Evolutionary conservation across 768 basidiomycete genomes (phyloP).

Genomic region (Naganishia friedmannii): DNA sequence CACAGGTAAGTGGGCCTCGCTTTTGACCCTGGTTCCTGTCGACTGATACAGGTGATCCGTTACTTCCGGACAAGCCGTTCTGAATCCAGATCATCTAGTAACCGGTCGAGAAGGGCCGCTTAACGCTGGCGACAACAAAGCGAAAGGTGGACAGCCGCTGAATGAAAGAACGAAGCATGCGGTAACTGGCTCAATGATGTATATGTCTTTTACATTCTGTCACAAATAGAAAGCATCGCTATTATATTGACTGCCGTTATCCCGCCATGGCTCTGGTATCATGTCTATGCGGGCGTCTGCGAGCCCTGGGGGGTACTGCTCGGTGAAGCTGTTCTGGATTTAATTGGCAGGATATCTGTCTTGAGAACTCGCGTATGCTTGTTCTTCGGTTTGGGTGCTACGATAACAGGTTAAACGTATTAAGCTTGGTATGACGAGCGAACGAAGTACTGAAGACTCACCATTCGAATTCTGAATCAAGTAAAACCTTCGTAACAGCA

Average conservation of each 20-base stretch:
- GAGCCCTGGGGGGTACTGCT: constrained; percentile 2
- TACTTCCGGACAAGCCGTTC: background rate
- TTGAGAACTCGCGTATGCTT: constrained; percentile 82
- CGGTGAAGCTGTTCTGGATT: constrained; percentile 19
- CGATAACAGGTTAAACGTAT: background rate
- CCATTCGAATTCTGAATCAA: constrained; percentile 91
- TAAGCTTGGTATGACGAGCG: constrained; percentile 2
- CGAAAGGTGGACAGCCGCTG: no score
- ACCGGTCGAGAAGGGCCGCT: background rate
- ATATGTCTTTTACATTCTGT: background rate
- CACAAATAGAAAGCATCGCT: background rate
- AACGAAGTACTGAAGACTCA: constrained; percentile 51
- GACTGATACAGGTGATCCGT: background rate
- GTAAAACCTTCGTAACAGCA: constrained; percentile 81
- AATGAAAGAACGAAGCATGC: no score
- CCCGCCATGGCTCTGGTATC: no score
- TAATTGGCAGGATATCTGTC: constrained; percentile 56
- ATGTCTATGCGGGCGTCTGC: background rate
- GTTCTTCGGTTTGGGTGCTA: constrained; percentile 85
- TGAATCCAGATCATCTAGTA: constrained; percentile 8
- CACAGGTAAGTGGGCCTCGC: background rate
- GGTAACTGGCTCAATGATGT: background rate
- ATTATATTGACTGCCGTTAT: no score
- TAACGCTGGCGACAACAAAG: background rate
- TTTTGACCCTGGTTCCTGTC: background rate